Percentiles rank a stretch among this genome's conserved stretches.
These are phyloP conservation scores for Larix sibirica DNA, from an alignment of 83 land plant species.

Conservation along the genomic window DNA sequence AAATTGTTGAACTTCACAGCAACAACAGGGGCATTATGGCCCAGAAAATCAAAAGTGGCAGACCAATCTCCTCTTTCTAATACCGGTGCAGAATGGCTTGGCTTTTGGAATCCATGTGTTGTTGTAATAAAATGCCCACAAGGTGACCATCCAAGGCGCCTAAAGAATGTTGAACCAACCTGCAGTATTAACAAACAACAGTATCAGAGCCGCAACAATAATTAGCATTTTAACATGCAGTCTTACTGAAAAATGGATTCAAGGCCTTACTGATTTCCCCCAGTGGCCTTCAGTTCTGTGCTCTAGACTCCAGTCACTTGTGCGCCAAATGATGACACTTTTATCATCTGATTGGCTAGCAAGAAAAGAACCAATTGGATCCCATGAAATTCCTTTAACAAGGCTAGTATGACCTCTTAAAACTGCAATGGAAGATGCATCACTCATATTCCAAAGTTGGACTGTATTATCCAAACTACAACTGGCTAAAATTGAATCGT, in stretches of 20 bases:
- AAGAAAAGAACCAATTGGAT: constrained; percentile 95
- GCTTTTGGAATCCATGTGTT: constrained; percentile 96
- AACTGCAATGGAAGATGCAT: constrained; percentile 78
- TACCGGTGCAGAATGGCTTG: constrained; percentile 96
- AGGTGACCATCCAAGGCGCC: constrained; percentile 98
- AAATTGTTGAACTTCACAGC: constrained; percentile 96
- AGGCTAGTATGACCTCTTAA: constrained; percentile 90
- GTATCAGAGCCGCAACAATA: background rate
- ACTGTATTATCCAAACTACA: constrained; percentile 95
- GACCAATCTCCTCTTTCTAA: constrained; percentile 97
- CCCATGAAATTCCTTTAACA: constrained; percentile 98
- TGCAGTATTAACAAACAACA: constrained; percentile 27
- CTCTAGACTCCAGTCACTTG: constrained; percentile 91
- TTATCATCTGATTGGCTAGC: constrained; percentile 98
- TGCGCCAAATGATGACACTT: constrained; percentile 94
- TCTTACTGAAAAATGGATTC: background rate
- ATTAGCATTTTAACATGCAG: background rate
- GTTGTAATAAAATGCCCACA: constrained; percentile 98
- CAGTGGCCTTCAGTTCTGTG: constrained; percentile 93
- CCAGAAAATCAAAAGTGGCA: constrained; percentile 93
- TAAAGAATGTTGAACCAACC: constrained; percentile 96
- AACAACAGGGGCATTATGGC: constrained; percentile 96
- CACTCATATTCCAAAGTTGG: constrained; percentile 86
- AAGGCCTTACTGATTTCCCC: constrained; percentile 82
- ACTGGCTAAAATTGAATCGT: constrained; percentile 88